Percentiles rank a stretch among this genome's conserved stretches.
Conservation (phyloP, 2,329 filamentous ascomycete species). For the Aspergillus fructus region DNA sequence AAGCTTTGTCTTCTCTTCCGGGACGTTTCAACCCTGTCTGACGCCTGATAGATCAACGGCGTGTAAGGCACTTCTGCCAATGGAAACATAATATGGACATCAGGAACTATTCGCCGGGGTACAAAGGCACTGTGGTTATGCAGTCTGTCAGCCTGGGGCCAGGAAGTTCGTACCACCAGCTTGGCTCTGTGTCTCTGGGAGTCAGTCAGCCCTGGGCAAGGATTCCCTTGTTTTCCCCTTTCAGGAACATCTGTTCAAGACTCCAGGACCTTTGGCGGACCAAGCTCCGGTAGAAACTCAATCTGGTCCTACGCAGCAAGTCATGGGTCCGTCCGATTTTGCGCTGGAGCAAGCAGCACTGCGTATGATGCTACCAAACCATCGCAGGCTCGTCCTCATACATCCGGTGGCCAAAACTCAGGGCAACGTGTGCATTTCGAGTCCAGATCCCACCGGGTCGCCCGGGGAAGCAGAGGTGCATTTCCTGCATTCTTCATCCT, state of each 20-base stretch:
- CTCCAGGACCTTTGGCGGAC: neutral
- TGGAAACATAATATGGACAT: neutral
- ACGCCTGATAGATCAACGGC: neutral
- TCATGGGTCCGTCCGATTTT: neutral
- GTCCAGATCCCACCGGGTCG: neutral
- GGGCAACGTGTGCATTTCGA: neutral
- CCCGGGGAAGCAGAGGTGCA: conserved; percentile 5
- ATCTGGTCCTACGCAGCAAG: neutral
- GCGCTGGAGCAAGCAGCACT: neutral
- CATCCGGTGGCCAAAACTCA: neutral
- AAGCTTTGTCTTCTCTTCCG: conserved; percentile 3
- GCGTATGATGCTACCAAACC: neutral
- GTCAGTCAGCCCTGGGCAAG: neutral
- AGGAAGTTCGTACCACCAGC: neutral
- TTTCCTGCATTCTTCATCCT: conserved; percentile 11
- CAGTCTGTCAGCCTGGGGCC: neutral
- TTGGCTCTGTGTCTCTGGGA: neutral
- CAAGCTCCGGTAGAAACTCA: neutral
- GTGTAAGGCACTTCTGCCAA: neutral
- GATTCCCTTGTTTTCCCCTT: neutral
- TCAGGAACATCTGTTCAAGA: neutral
- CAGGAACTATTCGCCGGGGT: neutral
- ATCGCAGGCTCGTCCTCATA: neutral
- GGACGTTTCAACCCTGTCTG: conserved; percentile 2
- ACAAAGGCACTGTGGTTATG: neutral